Evolutionary conservation across 352 stramenopile species (phyloP), one percentile per base, ranked within the genome.

Genomic region (Thraustotheca clavata): DNA sequence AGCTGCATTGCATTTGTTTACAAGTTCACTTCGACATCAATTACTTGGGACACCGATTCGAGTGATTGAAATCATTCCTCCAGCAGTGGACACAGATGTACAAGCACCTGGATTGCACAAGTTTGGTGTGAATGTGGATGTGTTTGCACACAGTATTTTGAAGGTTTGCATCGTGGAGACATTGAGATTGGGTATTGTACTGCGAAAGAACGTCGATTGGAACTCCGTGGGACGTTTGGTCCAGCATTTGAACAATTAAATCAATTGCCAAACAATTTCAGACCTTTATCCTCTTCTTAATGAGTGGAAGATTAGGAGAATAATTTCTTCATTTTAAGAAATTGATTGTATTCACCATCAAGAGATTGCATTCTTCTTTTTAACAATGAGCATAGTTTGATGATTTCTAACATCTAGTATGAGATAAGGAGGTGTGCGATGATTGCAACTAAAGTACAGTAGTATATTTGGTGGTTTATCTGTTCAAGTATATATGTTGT

Each of bases 1-100:
- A 26, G 60, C 60, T 6, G 60, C 60, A 18, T n/a, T 68, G 5
- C 60, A 68, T 29, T 68, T 50, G 14, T 68, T 62, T 33, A 68
- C 60, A 36, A 54, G 48, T 38, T 68, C 60, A 1, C 33, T 68
- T 11, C 60, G 60, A 26, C 31, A 62, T 39, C 60, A 68, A 24
- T 50, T 68, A 27, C 27, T 29, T 20, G 26, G 38, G 4, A 68
- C 48, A 6, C 24, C 60, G 33, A 50, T 68, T 1, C 52, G 50
- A 20, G 52, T 68, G 9, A 62, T 68, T 41, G 60, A 68, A 32
- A 43, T 68, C 22, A 29, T 68, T 50, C 60, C 60, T 9, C 60
- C 60, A 34, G 60, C 49, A 5, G 60, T 68, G 29, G 38, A 52
- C 41, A 65, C 57, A n/a, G 57, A 65, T 18, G 29, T 65, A 1